A percentile compares a stretch with the other conserved stretches of the same genome.
These are phyloP conservation scores for Sugiyamaella grinbergsii DNA, from an alignment of 1,139 yeast species.

Conservation along the genomic window DNA sequence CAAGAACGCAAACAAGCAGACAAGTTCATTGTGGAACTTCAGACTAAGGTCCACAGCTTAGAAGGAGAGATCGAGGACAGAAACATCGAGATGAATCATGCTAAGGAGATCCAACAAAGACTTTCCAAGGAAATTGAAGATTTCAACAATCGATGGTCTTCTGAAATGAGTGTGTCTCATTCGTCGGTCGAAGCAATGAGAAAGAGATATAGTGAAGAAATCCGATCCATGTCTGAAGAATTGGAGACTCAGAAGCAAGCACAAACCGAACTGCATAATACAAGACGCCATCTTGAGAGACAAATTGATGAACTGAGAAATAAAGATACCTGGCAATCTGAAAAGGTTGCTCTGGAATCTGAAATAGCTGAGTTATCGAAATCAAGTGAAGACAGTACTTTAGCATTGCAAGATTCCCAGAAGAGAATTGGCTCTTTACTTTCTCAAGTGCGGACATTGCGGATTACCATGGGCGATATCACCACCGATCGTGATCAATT, in stretches of 20 bases:
- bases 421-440: constrained; percentile 40
- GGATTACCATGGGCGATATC: constrained; percentile 43
- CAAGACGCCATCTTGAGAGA: constrained; percentile 52
- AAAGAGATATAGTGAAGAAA: constrained; percentile 55
- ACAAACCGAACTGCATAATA: constrained; percentile 53
- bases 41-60: constrained; percentile 55
- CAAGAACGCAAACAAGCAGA: constrained; percentile 66
- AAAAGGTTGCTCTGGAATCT: constrained; percentile 53
- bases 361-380: constrained; percentile 54
- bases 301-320: constrained; percentile 29
- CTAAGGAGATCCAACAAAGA: constrained; percentile 50
- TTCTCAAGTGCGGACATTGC: constrained; percentile 41
- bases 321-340: constrained; percentile 42
- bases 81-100: constrained; percentile 55
- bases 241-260: constrained; percentile 58
- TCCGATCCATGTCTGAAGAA: constrained; percentile 60
- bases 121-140: constrained; percentile 53
- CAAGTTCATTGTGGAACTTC: constrained; percentile 56
- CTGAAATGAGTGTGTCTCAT: constrained; percentile 34
- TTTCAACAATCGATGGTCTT: constrained; percentile 34
- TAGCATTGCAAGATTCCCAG: constrained; percentile 45
- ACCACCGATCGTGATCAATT: constrained; percentile 44
- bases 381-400: constrained; percentile 50
- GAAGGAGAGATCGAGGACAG: constrained; percentile 64
- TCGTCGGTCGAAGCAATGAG: constrained; percentile 39